These are phyloP conservation scores for Suaeda aralocaspica DNA, from an alignment of 148 eudicot species.

Conservation along the genomic window DNA sequence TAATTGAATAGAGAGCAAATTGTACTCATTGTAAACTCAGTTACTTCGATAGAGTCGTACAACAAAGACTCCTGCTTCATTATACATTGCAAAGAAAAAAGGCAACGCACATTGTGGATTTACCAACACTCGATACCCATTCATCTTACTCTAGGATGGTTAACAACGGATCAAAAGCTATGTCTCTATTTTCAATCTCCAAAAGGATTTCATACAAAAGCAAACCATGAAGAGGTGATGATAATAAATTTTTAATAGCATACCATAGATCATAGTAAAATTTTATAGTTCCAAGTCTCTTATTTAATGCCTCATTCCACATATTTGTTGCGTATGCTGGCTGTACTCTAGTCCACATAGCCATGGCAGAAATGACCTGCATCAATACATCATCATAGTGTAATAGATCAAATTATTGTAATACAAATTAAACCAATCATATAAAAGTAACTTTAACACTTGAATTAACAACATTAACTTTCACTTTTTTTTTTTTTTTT, in stretches of 20 bases:
- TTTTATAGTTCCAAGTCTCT: constrained; percentile 93
- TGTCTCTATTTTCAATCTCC: constrained; percentile 76
- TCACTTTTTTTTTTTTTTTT: too few relatives aligned
- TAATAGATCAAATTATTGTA: not conserved
- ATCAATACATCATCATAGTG: not conserved
- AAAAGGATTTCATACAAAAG: constrained; percentile 69
- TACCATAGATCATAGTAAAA: not conserved
- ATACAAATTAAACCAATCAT: not conserved
- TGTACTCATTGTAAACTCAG: constrained; percentile 83
- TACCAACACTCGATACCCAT: constrained; percentile 93
- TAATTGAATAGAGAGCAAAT: not conserved
- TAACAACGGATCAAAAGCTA: constrained; percentile 78
- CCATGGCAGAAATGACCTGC: constrained; percentile 99
- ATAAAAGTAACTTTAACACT: not conserved
- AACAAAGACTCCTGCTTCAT: constrained; percentile 87
- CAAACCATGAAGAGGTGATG: constrained; percentile 48
- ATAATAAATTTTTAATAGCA: not conserved
- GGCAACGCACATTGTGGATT: constrained; percentile 97
- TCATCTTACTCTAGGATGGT: constrained; percentile 95
- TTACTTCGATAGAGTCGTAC: constrained; percentile 81
- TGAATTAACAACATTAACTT: not conserved
- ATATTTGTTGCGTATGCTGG: constrained; percentile 98
- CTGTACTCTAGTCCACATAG: constrained; percentile 99
- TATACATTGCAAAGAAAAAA: constrained; percentile 88
- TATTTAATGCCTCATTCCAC: constrained; percentile 99